Evolutionary conservation across 2,329 filamentous ascomycete genomes (phyloP).

Genomic region (Aspergillus sp.): DNA sequence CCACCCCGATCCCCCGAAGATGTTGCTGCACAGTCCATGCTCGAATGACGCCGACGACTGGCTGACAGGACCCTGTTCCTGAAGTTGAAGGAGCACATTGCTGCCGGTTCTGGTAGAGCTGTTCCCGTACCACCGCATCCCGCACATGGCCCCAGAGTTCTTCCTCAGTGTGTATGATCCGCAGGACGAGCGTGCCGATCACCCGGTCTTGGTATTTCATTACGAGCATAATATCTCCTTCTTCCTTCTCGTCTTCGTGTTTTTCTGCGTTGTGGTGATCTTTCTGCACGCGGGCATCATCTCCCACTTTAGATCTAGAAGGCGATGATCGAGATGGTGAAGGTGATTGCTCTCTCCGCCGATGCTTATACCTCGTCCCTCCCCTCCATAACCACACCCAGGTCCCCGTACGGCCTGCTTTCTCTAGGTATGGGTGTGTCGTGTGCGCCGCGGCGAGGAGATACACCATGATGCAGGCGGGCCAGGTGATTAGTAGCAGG

Average conservation of each 20-base stretch:
- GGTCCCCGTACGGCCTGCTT: slow-evolving; percentile 56
- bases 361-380: slow-evolving; percentile 37
- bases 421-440: slow-evolving; percentile 62
- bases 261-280: slow-evolving; percentile 41
- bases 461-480: background rate
- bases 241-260: slow-evolving; percentile 63
- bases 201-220: slow-evolving; percentile 45
- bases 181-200: slow-evolving; percentile 69
- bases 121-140: background rate
- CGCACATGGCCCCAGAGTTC: slow-evolving; percentile 6
- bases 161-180: slow-evolving; percentile 15
- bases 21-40: slow-evolving; percentile 76
- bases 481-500: background rate
- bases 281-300: too few relatives aligned
- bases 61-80: background rate
- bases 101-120: background rate
- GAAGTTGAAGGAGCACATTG: background rate
- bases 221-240: slow-evolving; percentile 20
- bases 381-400: slow-evolving; percentile 59
- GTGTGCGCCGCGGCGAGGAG: slow-evolving; percentile 39
- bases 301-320: too few relatives aligned
- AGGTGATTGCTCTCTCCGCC: too few relatives aligned
- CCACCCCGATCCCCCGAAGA: slow-evolving; percentile 72
- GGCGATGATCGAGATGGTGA: too few relatives aligned
- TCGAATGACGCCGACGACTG: slow-evolving; percentile 58